Percentiles rank a stretch among this genome's conserved stretches.
Evolutionary conservation across 108 stramenopile species (phyloP).

Genomic region (Schizochytrium sp.): DNA sequence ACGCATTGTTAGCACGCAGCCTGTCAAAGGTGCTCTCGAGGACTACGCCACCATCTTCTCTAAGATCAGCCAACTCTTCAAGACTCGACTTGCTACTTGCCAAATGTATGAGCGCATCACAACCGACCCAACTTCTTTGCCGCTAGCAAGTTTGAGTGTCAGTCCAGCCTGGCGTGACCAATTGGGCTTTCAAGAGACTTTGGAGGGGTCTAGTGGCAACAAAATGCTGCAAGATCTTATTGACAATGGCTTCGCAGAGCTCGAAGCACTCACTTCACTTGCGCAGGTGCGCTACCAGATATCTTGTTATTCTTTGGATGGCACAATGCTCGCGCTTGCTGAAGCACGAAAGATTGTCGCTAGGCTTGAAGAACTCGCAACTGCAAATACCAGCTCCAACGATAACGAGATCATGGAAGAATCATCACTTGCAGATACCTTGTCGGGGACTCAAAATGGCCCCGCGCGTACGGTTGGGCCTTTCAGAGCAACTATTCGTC

Average conservation of each 20-base stretch:
- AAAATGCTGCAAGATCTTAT: conserved; percentile 30
- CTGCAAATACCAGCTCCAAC: neutral
- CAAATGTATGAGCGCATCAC: neutral
- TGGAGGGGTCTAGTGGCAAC: conserved; percentile 21
- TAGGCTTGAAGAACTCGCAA: neutral
- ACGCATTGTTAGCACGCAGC: neutral
- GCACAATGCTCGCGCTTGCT: conserved; percentile 4
- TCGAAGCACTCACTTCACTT: conserved; percentile 39
- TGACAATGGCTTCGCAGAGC: conserved; percentile 13
- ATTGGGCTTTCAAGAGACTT: neutral
- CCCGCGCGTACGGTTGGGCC: neutral
- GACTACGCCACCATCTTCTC: conserved; percentile 11
- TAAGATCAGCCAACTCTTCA: conserved; percentile 26
- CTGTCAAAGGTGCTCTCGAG: neutral
- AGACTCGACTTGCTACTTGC: neutral
- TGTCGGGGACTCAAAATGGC: neutral
- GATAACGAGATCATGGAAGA: neutral
- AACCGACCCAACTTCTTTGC: neutral
- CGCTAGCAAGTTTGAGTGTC: neutral
- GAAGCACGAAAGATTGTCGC: neutral
- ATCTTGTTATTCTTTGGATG: conserved; percentile 11
- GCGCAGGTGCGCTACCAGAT: conserved; percentile 43
- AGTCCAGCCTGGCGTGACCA: neutral
- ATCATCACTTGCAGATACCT: neutral
- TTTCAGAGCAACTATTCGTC: neutral